phyloP scores from a whole-genome alignment of 1,284 basidiomycete genomes.

The Inonotus obliquus region DNA sequence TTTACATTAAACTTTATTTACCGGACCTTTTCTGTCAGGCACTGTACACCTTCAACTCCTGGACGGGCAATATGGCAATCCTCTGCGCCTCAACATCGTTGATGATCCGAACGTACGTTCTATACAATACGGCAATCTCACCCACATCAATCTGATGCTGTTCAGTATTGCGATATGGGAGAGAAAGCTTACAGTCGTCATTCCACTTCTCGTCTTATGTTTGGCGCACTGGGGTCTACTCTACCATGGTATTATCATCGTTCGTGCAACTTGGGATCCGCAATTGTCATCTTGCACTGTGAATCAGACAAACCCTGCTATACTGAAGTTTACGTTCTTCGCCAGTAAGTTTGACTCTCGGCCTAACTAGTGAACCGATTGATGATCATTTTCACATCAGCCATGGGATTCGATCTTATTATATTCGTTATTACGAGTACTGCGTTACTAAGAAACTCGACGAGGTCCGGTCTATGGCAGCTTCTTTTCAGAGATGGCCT shows the following conservation, averaged over 20 bases:
- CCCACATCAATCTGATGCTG: not conserved
- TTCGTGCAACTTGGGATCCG: constrained; percentile 49
- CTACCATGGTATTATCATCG: constrained; percentile 64
- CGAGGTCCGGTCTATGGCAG: constrained; percentile 51
- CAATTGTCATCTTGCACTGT: constrained; percentile 41
- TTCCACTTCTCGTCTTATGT: constrained; percentile 48
- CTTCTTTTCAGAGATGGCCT: constrained; percentile 69
- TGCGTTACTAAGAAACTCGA: constrained; percentile 44
- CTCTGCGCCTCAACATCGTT: constrained; percentile 60
- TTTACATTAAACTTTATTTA: constrained; percentile 1
- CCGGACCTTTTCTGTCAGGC: constrained; percentile 34
- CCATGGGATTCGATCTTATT: constrained; percentile 62
- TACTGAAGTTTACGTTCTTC: constrained; percentile 62
- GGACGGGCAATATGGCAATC: constrained; percentile 61
- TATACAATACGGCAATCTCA: not conserved
- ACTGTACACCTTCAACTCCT: constrained; percentile 45
- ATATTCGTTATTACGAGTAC: constrained; percentile 52
- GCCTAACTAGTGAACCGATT: not conserved
- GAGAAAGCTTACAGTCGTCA: constrained; percentile 43
- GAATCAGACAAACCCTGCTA: constrained; percentile 44
- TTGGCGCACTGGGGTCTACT: constrained; percentile 62
- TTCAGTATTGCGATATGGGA: constrained; percentile 67
- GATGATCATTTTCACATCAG: constrained; percentile 29
- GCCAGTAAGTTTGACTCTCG: constrained; percentile 44
- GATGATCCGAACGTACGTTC: constrained; percentile 61